phyloP scores from a whole-genome alignment of 306 rosid genomes.

The Casuarina cunninghamiana region DNA sequence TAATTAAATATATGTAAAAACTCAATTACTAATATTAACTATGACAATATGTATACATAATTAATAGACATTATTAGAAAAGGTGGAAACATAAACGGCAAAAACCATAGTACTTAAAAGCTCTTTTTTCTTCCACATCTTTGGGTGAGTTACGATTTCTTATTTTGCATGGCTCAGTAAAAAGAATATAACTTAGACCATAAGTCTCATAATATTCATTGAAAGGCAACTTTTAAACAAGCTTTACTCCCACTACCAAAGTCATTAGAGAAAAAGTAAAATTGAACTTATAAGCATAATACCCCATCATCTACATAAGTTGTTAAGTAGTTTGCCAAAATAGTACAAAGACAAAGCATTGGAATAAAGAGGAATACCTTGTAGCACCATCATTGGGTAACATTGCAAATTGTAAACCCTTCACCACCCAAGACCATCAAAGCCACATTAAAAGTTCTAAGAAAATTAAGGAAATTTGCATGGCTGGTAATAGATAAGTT shows the following conservation, averaged over 20 bases:
- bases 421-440: slow-evolving; percentile 91
- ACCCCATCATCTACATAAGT: slow-evolving; percentile 4
- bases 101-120: not conserved
- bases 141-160: slow-evolving; percentile 74
- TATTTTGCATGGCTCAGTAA: slow-evolving; percentile 71
- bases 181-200: slow-evolving; percentile 84
- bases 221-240: slow-evolving; percentile 79
- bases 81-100: too few species aligned
- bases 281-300: slow-evolving; percentile 22
- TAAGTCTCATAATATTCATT: slow-evolving; percentile 86
- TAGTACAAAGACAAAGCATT: slow-evolving; percentile 5
- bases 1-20: not conserved
- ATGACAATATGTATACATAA: not conserved
- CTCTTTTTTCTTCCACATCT: slow-evolving; percentile 88
- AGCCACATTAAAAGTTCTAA: slow-evolving; percentile 81
- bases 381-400: slow-evolving; percentile 96
- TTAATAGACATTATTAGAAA: not conserved
- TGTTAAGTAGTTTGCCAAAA: slow-evolving; percentile 9
- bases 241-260: slow-evolving; percentile 90
- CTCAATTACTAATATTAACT: not conserved
- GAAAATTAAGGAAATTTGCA: slow-evolving; percentile 81
- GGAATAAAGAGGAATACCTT: slow-evolving; percentile 50
- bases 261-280: slow-evolving; percentile 63
- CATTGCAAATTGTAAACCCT: slow-evolving; percentile 87
- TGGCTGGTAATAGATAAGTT: slow-evolving; percentile 87